phyloP scores from a whole-genome alignment of 805 yeast species.

The Priceomyces carsonii region DNA sequence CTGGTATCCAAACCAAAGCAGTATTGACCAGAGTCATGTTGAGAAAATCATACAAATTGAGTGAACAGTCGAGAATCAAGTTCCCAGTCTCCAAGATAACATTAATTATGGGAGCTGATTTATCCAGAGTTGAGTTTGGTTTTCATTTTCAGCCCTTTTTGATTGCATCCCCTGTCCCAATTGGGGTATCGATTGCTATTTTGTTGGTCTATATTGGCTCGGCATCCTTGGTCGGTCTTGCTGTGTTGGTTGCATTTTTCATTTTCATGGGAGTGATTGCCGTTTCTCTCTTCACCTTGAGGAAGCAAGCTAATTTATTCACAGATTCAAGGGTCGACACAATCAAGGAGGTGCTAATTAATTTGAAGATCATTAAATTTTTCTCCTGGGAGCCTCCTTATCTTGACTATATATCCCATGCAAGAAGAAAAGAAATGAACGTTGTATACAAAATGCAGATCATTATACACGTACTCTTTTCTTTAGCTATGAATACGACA shows the following conservation, averaged over 20 bases:
- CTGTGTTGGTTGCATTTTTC: constrained; percentile 53
- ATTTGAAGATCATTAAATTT: constrained; percentile 79
- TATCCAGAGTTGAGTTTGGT: constrained; percentile 78
- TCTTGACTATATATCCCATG: constrained; percentile 50
- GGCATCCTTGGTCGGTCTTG: constrained; percentile 70
- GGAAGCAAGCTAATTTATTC: constrained; percentile 56
- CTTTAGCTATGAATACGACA: constrained; percentile 68
- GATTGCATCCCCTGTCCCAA: constrained; percentile 62
- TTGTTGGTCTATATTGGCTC: constrained; percentile 71
- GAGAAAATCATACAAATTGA: constrained; percentile 66
- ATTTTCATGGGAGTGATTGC: constrained; percentile 47
- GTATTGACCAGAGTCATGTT: constrained; percentile 69
- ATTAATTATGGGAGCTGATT: constrained; percentile 77
- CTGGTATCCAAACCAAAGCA: constrained; percentile 73
- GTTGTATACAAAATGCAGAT: constrained; percentile 64
- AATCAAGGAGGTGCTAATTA: constrained; percentile 75
- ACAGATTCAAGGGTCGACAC: constrained; percentile 79
- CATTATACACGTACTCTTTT: constrained; percentile 59
- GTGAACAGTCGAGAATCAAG: constrained; percentile 55
- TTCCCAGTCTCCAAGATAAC: constrained; percentile 74
- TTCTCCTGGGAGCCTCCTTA: constrained; percentile 93
- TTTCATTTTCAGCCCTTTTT: constrained; percentile 67
- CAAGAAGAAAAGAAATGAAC: constrained; percentile 63
- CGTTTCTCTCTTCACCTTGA: constrained; percentile 50
- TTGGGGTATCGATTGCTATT: constrained; percentile 63